These are phyloP conservation scores for Yamadazyma philogaea DNA, from an alignment of 805 yeast genomes.

Conservation along the genomic window DNA sequence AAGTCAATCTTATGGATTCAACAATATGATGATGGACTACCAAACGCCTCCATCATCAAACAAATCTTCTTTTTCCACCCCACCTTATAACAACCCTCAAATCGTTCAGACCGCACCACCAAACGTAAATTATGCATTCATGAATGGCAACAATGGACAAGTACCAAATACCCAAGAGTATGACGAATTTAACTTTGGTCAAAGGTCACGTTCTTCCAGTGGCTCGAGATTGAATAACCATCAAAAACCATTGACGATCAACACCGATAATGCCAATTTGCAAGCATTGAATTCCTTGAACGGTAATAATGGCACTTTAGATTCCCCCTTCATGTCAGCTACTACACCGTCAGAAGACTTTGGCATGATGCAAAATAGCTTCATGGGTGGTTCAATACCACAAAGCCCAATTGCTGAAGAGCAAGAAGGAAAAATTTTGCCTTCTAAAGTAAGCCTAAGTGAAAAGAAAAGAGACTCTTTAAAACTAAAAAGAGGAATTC, in stretches of 20 bases:
- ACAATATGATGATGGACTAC: conserved; percentile 40
- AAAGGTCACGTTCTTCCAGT: conserved; percentile 21
- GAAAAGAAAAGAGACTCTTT: conserved; percentile 46
- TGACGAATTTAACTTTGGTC: conserved; percentile 29
- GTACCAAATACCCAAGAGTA: conserved; percentile 18
- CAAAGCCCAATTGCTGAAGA: conserved; percentile 14
- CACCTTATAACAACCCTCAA: conserved; percentile 11
- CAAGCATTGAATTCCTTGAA: conserved; percentile 24
- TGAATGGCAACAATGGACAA: neutral
- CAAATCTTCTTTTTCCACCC: conserved; percentile 28
- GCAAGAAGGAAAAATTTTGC: conserved; percentile 21
- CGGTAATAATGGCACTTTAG: conserved; percentile 25
- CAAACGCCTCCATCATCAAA: conserved; percentile 38
- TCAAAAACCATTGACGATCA: conserved; percentile 36
- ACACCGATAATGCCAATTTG: conserved; percentile 32
- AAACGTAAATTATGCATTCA: neutral
- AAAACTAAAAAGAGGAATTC: conserved; percentile 44
- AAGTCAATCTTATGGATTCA: conserved; percentile 20
- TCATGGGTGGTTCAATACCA: conserved; percentile 9
- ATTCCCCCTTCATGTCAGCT: conserved; percentile 43
- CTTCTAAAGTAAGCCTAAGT: conserved; percentile 34
- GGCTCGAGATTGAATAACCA: conserved; percentile 22
- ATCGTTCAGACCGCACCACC: conserved; percentile 11
- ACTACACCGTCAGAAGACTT: conserved; percentile 35
- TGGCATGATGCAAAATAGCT: conserved; percentile 23